These are phyloP conservation scores for Cynanchum wilfordii DNA, from an alignment of 257 asterid species.

Conservation along the genomic window DNA sequence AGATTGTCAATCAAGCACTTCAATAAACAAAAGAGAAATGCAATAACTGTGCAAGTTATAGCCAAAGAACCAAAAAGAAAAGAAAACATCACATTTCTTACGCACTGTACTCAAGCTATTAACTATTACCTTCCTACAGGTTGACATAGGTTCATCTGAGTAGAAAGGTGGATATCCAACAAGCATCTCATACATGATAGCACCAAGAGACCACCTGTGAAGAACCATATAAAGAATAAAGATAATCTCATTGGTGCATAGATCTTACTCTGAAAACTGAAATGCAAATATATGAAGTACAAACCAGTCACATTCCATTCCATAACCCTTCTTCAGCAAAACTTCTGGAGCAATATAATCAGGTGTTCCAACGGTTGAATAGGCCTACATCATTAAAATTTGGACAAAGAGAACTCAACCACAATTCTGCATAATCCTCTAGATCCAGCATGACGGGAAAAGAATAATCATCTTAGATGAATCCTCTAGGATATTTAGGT, in stretches of 20 bases:
- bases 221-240: conserved; percentile 8
- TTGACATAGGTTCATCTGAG: conserved; percentile 97
- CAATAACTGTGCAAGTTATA: neutral
- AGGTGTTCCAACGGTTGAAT: conserved; percentile 98
- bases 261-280: conserved; percentile 16
- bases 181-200: conserved; percentile 97
- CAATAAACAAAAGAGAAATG: neutral
- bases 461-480: neutral
- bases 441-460: neutral
- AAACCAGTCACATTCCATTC: conserved; percentile 98
- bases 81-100: neutral
- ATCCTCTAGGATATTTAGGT: neutral
- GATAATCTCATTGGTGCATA: conserved; percentile 17
- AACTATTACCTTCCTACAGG: conserved; percentile 74
- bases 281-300: conserved; percentile 18
- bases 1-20: conserved; percentile 2
- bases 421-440: neutral
- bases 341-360: conserved; percentile 99
- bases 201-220: conserved; percentile 95
- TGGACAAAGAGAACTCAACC: neutral
- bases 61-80: neutral
- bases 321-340: conserved; percentile 88
- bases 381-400: conserved; percentile 55
- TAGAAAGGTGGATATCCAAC: conserved; percentile 97
- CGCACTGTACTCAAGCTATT: neutral